A percentile compares a stretch with the other conserved stretches of the same genome.
These are phyloP conservation scores for Epichloe bromicola DNA, from an alignment of 2,329 filamentous ascomycete species.

Conservation along the genomic window DNA sequence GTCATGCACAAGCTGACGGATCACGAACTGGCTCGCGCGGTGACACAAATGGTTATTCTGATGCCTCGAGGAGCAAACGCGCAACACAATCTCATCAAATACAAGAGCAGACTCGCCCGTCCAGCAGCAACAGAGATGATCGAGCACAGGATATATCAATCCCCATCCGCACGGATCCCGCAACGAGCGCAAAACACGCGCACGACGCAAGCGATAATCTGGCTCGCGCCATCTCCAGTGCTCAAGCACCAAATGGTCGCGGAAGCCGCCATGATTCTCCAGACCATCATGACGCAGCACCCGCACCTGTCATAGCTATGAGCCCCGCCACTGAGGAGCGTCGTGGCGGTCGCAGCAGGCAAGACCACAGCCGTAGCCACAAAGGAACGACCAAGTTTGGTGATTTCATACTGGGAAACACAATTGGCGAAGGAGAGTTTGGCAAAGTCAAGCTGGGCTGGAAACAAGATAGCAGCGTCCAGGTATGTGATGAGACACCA, in stretches of 20 bases:
- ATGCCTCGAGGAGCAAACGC: constrained; percentile 20
- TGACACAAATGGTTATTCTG: constrained; percentile 16
- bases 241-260: constrained; percentile 19
- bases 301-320: constrained; percentile 30
- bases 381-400: constrained; percentile 76
- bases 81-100: constrained; percentile 12
- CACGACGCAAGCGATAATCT: constrained; percentile 71
- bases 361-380: constrained; percentile 40
- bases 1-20: constrained; percentile 25
- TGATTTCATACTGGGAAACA: constrained; percentile 91
- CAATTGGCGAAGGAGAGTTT: constrained; percentile 94
- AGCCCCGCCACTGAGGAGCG: constrained; percentile 33
- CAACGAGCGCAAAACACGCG: constrained; percentile 40
- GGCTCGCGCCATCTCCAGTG: constrained; percentile 49
- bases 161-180: constrained; percentile 31
- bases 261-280: constrained; percentile 14
- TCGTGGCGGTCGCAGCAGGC: constrained; percentile 40
- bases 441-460: constrained; percentile 97
- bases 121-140: constrained; percentile 27
- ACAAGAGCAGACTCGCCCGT: constrained; percentile 28
- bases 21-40: constrained; percentile 21
- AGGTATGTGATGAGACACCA: constrained; percentile 33
- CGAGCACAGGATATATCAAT: constrained; percentile 25
- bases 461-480: constrained; percentile 87
- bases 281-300: constrained; percentile 29